Conservation (phyloP, 1,139 yeast species). For the Saccharomycopsis hybrid region DNA sequence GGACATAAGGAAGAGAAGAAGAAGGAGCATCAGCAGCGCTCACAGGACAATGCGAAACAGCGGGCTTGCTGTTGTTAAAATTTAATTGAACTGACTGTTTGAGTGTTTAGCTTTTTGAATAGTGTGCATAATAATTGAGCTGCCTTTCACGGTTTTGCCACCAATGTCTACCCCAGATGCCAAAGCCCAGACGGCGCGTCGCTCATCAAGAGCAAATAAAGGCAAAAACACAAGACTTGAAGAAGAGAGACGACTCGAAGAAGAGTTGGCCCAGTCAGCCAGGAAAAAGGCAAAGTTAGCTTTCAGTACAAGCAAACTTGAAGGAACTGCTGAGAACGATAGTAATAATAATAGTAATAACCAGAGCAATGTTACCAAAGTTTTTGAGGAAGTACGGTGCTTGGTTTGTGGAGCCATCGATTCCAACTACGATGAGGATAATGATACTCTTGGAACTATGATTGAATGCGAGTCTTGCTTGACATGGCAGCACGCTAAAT, state of each 20-base stretch:
- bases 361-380: constrained; percentile 13
- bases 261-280: constrained; percentile 23
- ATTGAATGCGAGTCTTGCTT: constrained; percentile 72
- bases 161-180: no score
- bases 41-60: no score
- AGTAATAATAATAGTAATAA: neutral
- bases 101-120: no score
- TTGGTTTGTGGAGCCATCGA: constrained; percentile 60
- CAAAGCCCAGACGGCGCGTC: neutral
- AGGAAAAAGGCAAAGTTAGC: constrained; percentile 19
- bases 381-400: constrained; percentile 46
- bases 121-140: no score
- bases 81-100: no score
- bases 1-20: no score
- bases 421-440: constrained; percentile 52
- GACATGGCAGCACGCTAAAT: constrained; percentile 81
- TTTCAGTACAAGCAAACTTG: constrained; percentile 21
- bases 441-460: constrained; percentile 59
- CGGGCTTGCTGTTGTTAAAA: no score
- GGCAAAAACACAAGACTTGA: constrained; percentile 36
- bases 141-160: no score
- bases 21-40: no score
- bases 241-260: constrained; percentile 22
- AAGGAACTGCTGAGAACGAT: constrained; percentile 15
- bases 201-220: constrained; percentile 36